Percentiles rank a stretch among this genome's conserved stretches.
Conservation (phyloP, 129 eudicot species). For the Centaurea solstitialis region DNA sequence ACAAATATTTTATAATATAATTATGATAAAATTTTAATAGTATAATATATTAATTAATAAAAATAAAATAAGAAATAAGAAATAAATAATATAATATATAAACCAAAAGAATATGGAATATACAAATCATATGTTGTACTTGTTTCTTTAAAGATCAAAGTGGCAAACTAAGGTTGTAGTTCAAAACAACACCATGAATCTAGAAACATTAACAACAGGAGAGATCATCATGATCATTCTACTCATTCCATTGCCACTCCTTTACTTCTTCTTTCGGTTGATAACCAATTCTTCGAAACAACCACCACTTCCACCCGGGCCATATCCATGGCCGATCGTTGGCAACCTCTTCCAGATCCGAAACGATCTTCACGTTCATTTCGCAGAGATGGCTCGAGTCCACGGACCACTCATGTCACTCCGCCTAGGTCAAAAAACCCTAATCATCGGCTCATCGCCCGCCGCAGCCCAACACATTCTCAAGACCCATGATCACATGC, state of each 20-base stretch:
- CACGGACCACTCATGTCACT: constrained; percentile 52
- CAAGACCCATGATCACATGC: constrained; percentile 34
- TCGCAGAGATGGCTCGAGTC: constrained; percentile 31
- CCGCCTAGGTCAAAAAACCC: constrained; percentile 15
- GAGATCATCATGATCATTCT: constrained; percentile 16
- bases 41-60: no score
- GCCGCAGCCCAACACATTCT: constrained; percentile 46
- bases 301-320: constrained; percentile 51
- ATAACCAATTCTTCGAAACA: not conserved
- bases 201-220: not conserved
- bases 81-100: no score
- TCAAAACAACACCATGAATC: constrained; percentile 4
- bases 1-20: no score
- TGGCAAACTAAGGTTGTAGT: no score
- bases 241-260: not conserved
- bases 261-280: constrained; percentile 5
- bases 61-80: no score
- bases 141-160: no score
- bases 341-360: constrained; percentile 42
- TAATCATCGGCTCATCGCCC: constrained; percentile 46
- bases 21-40: no score
- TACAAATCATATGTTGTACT: no score
- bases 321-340: constrained; percentile 49
- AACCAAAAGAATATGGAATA: no score
- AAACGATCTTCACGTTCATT: constrained; percentile 22